Evolutionary conservation across 768 basidiomycete species (phyloP).

Genomic region (Cystoderma amianthinum): DNA sequence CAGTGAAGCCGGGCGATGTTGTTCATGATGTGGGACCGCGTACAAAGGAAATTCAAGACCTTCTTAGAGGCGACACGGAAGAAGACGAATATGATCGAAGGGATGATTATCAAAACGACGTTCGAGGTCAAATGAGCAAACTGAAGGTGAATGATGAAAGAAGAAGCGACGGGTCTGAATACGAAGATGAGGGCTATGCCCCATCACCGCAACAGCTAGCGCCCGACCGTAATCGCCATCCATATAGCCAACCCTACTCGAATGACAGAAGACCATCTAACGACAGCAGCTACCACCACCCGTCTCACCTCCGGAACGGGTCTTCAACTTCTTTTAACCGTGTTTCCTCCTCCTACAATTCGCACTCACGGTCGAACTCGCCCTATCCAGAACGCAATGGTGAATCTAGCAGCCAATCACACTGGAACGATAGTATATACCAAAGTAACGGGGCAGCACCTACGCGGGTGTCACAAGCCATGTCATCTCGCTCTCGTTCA

Average conservation of each 20-base stretch:
- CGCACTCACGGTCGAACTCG: conserved; percentile 29
- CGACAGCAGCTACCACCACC: conserved; percentile 37
- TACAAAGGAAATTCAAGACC: conserved; percentile 48
- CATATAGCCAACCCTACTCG: conserved; percentile 21
- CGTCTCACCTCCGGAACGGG: conserved; percentile 45
- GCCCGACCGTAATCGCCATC: conserved; percentile 28
- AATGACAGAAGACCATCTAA: conserved; percentile 28
- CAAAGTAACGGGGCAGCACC: conserved; percentile 23
- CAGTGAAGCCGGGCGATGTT: conserved; percentile 81
- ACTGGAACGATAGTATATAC: conserved; percentile 21
- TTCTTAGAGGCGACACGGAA: conserved; percentile 31
- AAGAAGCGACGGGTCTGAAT: conserved; percentile 60
- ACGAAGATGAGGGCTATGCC: conserved; percentile 52
- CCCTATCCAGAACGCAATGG: conserved; percentile 21
- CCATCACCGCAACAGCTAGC: conserved; percentile 32
- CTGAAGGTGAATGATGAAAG: conserved; percentile 39
- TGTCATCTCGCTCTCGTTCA: conserved; percentile 49
- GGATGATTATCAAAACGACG: conserved; percentile 28
- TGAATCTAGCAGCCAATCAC: conserved; percentile 14
- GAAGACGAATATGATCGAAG: conserved; percentile 28
- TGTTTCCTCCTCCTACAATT: conserved; percentile 24
- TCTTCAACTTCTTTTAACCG: conserved; percentile 41
- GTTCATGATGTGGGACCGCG: conserved; percentile 61
- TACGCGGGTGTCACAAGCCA: conserved; percentile 49
- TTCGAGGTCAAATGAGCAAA: conserved; percentile 45